Conservation (phyloP, 2,329 filamentous ascomycete genomes). For the Clonostachys chloroleuca region DNA sequence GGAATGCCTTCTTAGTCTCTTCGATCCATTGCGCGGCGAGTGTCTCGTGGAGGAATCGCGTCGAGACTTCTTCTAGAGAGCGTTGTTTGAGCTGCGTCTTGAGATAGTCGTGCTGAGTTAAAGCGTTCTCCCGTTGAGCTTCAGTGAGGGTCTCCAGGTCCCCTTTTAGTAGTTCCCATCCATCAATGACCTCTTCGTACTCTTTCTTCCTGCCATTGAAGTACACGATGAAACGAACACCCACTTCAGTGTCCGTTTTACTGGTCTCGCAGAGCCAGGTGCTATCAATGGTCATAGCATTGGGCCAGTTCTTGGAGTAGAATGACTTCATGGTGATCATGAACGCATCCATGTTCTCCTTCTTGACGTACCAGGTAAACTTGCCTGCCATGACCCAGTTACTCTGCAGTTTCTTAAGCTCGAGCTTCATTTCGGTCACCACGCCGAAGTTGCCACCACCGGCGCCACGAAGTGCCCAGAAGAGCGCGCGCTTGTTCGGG, state of each 20-base stretch:
- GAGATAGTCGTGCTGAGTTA: background rate
- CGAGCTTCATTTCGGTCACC: slow-evolving; percentile 20
- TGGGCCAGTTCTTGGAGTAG: slow-evolving; percentile 15
- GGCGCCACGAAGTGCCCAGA: slow-evolving; percentile 32
- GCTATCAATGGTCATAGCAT: slow-evolving; percentile 18
- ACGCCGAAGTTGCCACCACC: slow-evolving; percentile 35
- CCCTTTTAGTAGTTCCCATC: too few relatives aligned
- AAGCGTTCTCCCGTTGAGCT: too few relatives aligned
- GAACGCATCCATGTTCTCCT: background rate
- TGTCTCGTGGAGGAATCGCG: slow-evolving; percentile 19
- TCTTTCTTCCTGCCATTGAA: slow-evolving; percentile 5
- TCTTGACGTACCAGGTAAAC: background rate
- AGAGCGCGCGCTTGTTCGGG: slow-evolving; percentile 14
- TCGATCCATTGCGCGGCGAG: slow-evolving; percentile 18
- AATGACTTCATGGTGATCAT: slow-evolving; percentile 13
- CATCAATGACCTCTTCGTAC: slow-evolving; percentile 4
- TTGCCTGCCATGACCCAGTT: slow-evolving; percentile 4
- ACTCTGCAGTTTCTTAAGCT: slow-evolving; percentile 7
- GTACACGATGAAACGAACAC: slow-evolving; percentile 8
- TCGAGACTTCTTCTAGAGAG: slow-evolving; percentile 6
- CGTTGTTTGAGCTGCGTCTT: slow-evolving; percentile 14
- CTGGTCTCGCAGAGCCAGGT: slow-evolving; percentile 9
- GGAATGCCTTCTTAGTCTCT: slow-evolving; percentile 10
- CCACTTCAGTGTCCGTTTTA: background rate
- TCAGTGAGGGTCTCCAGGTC: background rate